phyloP scores from a whole-genome alignment of 1,139 yeast species.

The Geotrichum cucujoidarum region DNA sequence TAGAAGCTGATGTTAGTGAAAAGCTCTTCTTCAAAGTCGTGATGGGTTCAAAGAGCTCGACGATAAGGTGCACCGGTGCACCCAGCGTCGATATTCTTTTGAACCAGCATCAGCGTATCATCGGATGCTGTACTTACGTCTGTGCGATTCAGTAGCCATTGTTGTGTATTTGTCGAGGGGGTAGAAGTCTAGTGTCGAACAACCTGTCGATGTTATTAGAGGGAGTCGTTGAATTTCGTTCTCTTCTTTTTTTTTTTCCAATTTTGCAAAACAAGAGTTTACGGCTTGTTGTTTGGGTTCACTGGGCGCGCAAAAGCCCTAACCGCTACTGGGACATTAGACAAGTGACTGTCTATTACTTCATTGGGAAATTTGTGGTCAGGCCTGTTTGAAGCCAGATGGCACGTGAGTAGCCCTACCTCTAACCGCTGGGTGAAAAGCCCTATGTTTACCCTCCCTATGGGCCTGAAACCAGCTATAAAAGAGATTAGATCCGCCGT shows the following conservation, averaged over 20 bases:
- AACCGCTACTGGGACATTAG: background rate
- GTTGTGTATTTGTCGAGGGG: constrained; percentile 4
- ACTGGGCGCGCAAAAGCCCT: background rate
- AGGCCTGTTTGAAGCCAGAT: background rate
- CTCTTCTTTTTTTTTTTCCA: background rate
- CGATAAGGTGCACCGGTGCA: background rate
- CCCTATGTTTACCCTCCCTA: no score
- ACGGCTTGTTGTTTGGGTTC: background rate
- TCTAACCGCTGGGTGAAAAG: background rate
- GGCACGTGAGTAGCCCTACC: background rate
- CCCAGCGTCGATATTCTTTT: background rate
- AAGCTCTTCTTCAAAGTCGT: background rate
- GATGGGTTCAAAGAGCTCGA: background rate
- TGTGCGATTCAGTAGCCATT: constrained; percentile 18
- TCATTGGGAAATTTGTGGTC: background rate
- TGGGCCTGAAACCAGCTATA: no score
- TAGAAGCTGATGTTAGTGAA: constrained; percentile 31
- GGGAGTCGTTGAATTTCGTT: background rate
- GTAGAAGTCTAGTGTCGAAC: constrained; percentile 7
- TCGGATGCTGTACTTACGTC: constrained; percentile 12
- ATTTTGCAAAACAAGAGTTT: no score
- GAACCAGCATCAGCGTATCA: background rate
- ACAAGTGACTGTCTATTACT: background rate
- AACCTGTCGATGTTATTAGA: constrained; percentile 6
- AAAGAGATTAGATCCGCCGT: background rate